These are phyloP conservation scores for Pyrenophora teres DNA, from an alignment of 2,329 filamentous ascomycete genomes.

Conservation along the genomic window DNA sequence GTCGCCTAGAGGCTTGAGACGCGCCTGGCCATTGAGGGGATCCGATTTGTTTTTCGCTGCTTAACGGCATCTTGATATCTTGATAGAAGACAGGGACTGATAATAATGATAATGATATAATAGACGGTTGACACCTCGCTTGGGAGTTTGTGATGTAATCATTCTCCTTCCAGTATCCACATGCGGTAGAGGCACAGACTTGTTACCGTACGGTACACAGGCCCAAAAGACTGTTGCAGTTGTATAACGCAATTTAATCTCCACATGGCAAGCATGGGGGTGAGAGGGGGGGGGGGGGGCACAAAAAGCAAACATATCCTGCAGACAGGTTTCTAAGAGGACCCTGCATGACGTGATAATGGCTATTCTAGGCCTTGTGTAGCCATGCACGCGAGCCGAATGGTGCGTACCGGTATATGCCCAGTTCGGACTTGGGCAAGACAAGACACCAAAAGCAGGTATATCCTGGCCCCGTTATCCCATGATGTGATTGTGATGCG, in stretches of 20 bases:
- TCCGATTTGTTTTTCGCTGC: background rate
- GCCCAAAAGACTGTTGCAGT: background rate
- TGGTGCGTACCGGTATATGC: too few species aligned
- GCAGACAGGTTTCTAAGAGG: background rate
- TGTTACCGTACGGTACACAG: too few species aligned
- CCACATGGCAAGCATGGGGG: conserved; percentile 10
- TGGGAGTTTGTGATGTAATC: too few species aligned
- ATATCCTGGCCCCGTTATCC: background rate
- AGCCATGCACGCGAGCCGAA: conserved; percentile 6
- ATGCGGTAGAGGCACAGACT: too few species aligned
- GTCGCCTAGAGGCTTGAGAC: background rate
- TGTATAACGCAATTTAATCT: conserved; percentile 3
- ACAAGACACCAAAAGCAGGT: background rate
- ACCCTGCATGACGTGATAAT: conserved; percentile 3
- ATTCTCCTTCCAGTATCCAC: too few species aligned
- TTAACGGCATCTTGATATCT: background rate
- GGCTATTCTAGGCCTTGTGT: background rate
- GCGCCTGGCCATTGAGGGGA: background rate
- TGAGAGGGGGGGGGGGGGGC: background rate
- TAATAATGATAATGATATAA: background rate
- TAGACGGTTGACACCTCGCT: too few species aligned
- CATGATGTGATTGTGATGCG: background rate
- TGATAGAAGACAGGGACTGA: background rate
- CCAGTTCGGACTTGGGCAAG: too few species aligned
- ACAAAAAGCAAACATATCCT: background rate